Percentiles rank a stretch among this genome's conserved stretches.
phyloP scores from a whole-genome alignment of 805 yeast species.

The Teunomyces pallodes region DNA sequence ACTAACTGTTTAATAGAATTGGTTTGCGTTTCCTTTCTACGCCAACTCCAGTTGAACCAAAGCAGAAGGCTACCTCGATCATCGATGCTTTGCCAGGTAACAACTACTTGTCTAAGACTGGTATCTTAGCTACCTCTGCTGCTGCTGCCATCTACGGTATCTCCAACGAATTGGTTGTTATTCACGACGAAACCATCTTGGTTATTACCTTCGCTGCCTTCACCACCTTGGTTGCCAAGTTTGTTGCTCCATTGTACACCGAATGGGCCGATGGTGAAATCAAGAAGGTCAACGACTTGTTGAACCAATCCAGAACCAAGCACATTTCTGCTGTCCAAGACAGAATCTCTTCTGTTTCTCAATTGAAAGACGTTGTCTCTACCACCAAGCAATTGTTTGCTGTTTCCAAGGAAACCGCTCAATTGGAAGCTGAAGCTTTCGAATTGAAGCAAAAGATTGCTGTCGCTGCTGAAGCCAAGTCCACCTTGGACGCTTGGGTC shows the following conservation, averaged over 20 bases:
- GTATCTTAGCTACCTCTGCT: constrained; percentile 89
- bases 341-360: constrained; percentile 84
- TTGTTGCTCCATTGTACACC: constrained; percentile 90
- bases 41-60: constrained; percentile 73
- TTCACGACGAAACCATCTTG: constrained; percentile 91
- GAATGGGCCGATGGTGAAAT: constrained; percentile 90
- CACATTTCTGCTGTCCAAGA: constrained; percentile 92
- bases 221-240: constrained; percentile 72
- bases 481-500: constrained; percentile 98
- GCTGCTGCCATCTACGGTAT: constrained; percentile 94
- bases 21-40: constrained; percentile 67
- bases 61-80: constrained; percentile 84
- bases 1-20: constrained; percentile 41
- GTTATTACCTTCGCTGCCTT: constrained; percentile 78
- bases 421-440: constrained; percentile 90
- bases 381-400: constrained; percentile 91
- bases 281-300: constrained; percentile 73
- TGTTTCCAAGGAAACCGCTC: constrained; percentile 94
- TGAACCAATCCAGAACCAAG: constrained; percentile 83
- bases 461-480: constrained; percentile 85
- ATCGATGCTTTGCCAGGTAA: constrained; percentile 93
- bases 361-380: constrained; percentile 86
- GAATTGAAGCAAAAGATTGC: constrained; percentile 90
- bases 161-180: constrained; percentile 86
- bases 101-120: constrained; percentile 85